Evolutionary conservation across 805 yeast species (phyloP).

Genomic region (Kluyveromyces starmeri): DNA sequence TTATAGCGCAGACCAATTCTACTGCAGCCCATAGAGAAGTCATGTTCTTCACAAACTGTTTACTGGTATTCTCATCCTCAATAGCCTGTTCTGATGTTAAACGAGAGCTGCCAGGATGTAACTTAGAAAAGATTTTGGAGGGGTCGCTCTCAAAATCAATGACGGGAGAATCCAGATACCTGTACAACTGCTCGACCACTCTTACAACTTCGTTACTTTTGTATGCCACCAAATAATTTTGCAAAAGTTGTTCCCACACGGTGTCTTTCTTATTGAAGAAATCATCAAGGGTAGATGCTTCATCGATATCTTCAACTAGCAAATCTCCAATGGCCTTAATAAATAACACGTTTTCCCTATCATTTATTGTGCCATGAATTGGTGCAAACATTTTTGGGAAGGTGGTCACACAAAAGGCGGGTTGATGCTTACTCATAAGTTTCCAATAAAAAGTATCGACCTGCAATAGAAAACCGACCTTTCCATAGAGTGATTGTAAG

Average conservation of each 20-base stretch:
- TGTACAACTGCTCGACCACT: constrained; percentile 33
- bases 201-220: constrained; percentile 20
- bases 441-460: constrained; percentile 71
- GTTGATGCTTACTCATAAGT: constrained; percentile 37
- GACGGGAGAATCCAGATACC: constrained; percentile 29
- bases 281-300: constrained; percentile 14
- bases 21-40: constrained; percentile 65
- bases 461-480: constrained; percentile 72
- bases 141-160: constrained; percentile 80
- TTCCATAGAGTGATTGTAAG: constrained; percentile 43
- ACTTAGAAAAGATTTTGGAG: constrained; percentile 37
- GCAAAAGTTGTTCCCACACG: constrained; percentile 38
- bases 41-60: constrained; percentile 61
- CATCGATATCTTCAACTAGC: constrained; percentile 34
- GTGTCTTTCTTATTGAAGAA: constrained; percentile 22
- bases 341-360: constrained; percentile 63
- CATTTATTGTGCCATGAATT: constrained; percentile 23
- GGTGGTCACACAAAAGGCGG: constrained; percentile 22
- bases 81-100: constrained; percentile 61
- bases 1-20: constrained; percentile 46
- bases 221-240: constrained; percentile 33
- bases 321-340: constrained; percentile 46
- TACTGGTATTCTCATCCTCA: constrained; percentile 65
- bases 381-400: constrained; percentile 25
- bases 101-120: constrained; percentile 33